phyloP scores from a whole-genome alignment of 306 rosid species.

The Potentilla sterilis region DNA sequence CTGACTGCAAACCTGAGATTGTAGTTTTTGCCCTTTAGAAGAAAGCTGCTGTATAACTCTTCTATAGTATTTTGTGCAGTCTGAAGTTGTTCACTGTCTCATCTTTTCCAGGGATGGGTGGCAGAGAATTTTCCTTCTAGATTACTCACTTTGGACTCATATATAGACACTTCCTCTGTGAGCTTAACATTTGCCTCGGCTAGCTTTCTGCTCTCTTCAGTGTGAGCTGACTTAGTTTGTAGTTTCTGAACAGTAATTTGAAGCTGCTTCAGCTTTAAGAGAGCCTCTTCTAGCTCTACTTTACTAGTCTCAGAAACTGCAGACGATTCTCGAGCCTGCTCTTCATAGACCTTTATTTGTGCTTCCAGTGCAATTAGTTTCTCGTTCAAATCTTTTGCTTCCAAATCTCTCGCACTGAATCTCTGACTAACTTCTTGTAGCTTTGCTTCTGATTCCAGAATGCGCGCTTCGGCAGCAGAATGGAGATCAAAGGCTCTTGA shows the following conservation, averaged over 20 bases:
- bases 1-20: slow-evolving; percentile 65
- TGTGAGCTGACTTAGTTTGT: slow-evolving; percentile 49
- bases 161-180: slow-evolving; percentile 45
- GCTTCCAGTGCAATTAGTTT: slow-evolving; percentile 48
- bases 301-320: slow-evolving; percentile 40
- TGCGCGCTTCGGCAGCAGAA: slow-evolving; percentile 41
- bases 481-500: slow-evolving; percentile 67
- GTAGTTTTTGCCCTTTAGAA: slow-evolving; percentile 61
- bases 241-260: slow-evolving; percentile 59
- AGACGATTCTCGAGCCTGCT: slow-evolving; percentile 48
- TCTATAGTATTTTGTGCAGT: slow-evolving; percentile 43
- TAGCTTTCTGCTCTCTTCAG: slow-evolving; percentile 58
- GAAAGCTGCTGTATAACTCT: slow-evolving; percentile 54
- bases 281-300: slow-evolving; percentile 56
- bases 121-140: slow-evolving; percentile 47
- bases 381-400: slow-evolving; percentile 69
- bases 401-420: slow-evolving; percentile 60
- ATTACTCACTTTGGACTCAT: slow-evolving; percentile 58
- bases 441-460: slow-evolving; percentile 52
- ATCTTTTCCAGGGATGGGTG: slow-evolving; percentile 51
- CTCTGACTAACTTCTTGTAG: slow-evolving; percentile 57
- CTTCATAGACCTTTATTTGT: slow-evolving; percentile 50
- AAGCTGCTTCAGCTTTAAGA: slow-evolving; percentile 55
- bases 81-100: slow-evolving; percentile 51
- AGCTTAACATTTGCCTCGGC: slow-evolving; percentile 62